A percentile compares a stretch with the other conserved stretches of the same genome.
These are phyloP conservation scores for Globisporangium megalacanthum DNA, from an alignment of 352 stramenopile genomes.

Conservation along the genomic window DNA sequence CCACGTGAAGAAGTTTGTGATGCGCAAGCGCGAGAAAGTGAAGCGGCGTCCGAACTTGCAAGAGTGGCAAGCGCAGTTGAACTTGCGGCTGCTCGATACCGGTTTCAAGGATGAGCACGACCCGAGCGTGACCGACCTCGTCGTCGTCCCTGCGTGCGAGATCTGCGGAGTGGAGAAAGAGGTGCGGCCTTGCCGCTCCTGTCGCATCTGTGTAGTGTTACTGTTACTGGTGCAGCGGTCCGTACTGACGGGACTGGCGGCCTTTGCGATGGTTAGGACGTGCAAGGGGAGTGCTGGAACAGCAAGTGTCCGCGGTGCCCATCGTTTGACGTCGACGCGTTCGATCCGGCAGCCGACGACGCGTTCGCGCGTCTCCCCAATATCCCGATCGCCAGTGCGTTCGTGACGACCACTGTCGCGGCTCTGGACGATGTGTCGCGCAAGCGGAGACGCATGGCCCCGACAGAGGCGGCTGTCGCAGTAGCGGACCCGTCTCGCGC, in stretches of 20 bases:
- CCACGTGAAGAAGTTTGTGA: slow-evolving; percentile 78
- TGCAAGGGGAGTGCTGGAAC: slow-evolving; percentile 73
- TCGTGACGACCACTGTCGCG: slow-evolving; percentile 38
- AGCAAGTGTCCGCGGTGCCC: slow-evolving; percentile 56
- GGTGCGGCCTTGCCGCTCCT: slow-evolving; percentile 22
- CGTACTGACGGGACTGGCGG: too few species aligned
- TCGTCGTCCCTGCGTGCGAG: slow-evolving; percentile 68
- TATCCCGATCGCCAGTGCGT: slow-evolving; percentile 40
- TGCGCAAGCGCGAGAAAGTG: slow-evolving; percentile 73
- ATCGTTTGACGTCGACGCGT: slow-evolving; percentile 58
- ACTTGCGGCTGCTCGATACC: slow-evolving; percentile 56
- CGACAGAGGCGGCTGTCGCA: not conserved
- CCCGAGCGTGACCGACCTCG: slow-evolving; percentile 48
- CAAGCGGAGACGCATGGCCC: slow-evolving; percentile 37
- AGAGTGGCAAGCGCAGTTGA: slow-evolving; percentile 66
- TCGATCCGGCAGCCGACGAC: slow-evolving; percentile 32
- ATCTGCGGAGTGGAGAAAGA: slow-evolving; percentile 85
- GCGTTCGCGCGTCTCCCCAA: slow-evolving; percentile 52
- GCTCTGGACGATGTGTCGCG: slow-evolving; percentile 29
- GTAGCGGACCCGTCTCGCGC: slow-evolving; percentile 10
- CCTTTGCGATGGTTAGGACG: slow-evolving; percentile 25
- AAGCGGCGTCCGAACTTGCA: slow-evolving; percentile 84
- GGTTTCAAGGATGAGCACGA: slow-evolving; percentile 53
- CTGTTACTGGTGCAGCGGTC: not conserved
- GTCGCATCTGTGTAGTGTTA: not conserved